Base-by-base conservation (phyloP, 805 yeast genomes). In the Vanderwaltozyma yarrowii region DNA sequence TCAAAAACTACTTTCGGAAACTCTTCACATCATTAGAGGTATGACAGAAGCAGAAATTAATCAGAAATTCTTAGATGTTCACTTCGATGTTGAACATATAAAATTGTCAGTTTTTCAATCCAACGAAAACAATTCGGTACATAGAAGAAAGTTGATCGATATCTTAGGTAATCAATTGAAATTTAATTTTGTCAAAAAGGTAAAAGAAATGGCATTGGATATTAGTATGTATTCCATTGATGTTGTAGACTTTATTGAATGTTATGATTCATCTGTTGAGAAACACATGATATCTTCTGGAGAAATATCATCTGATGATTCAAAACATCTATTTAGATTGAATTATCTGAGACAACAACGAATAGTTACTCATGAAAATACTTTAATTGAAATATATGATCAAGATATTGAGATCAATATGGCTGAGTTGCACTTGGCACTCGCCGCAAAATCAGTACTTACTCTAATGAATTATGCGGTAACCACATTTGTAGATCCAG, bases 401-500 rank as follows among this genome's bases (percentile, higher is more conserved):
- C 95, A 86, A 56, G 77, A 73, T 45, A 72, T 88, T 5, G 67
- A 73, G 8, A 63, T 92, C 36, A 69, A 76, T 31, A 70, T 92
- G 61, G 86, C 95, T 0, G 85, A 94, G 12, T 73, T 92, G 38
- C 75, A 75, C 44, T 69, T 82, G 27, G 80, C 83, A 2, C 60
- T 88, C 6, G 76, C 94, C 0, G 75, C 96, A 34, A 81, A 76
- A 51, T 81, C 94, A 1, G 61, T 83, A 13, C 66, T 92, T 43
- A 80, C 94, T 1, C 63, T 92, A 12, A 61, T 89, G 45, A 89
- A 87, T 56, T 92, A 80, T 56, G 67, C 82, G 2, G 64, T 88
- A 51, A 82, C 86, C 32, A 92, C 97, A 0, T 92, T 92, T 56
- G 81, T 96, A 0, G 80, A 80, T 58, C 95, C 95, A 0, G 40